Evolutionary conservation across 257 asterid genomes (phyloP).

Genomic region (Thymus quinquecostatus): DNA sequence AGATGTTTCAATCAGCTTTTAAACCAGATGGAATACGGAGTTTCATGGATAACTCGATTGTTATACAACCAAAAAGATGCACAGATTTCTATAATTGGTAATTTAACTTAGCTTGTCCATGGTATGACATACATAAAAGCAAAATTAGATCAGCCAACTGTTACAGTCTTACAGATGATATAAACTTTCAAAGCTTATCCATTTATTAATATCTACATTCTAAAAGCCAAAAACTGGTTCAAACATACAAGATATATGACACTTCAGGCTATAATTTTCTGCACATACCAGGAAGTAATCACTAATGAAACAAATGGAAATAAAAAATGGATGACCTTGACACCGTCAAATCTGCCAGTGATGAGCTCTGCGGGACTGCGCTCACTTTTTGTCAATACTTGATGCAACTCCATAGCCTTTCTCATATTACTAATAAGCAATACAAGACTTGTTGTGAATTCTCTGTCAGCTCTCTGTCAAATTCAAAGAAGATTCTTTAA

Average conservation of each 20-base stretch:
- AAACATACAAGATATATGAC: neutral
- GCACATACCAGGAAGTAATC: neutral
- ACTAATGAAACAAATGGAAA: slow-evolving; percentile 17
- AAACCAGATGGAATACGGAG: slow-evolving; percentile 17
- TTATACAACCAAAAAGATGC: slow-evolving; percentile 22
- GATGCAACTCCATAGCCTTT: slow-evolving; percentile 60
- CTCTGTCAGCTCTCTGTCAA: slow-evolving; percentile 74
- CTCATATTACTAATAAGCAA: slow-evolving; percentile 54
- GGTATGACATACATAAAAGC: neutral
- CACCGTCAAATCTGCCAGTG: slow-evolving; percentile 80
- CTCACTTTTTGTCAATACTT: slow-evolving; percentile 53
- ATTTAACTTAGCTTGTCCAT: slow-evolving; percentile 21
- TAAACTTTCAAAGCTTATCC: slow-evolving; percentile 21
- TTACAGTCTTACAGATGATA: neutral
- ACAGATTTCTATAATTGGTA: slow-evolving; percentile 10
- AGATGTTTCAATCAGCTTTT: slow-evolving; percentile 2
- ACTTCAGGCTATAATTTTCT: neutral
- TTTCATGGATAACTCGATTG: neutral
- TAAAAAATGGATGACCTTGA: slow-evolving; percentile 58
- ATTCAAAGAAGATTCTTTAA: slow-evolving; percentile 21
- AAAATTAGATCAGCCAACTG: slow-evolving; percentile 16
- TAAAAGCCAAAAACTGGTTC: neutral
- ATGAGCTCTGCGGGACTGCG: slow-evolving; percentile 67
- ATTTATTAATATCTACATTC: neutral
- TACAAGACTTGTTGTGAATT: slow-evolving; percentile 61